Evolutionary conservation across 805 yeast species (phyloP), one percentile per base, ranked within the genome.

Genomic region (Spathaspora arborariae): DNA sequence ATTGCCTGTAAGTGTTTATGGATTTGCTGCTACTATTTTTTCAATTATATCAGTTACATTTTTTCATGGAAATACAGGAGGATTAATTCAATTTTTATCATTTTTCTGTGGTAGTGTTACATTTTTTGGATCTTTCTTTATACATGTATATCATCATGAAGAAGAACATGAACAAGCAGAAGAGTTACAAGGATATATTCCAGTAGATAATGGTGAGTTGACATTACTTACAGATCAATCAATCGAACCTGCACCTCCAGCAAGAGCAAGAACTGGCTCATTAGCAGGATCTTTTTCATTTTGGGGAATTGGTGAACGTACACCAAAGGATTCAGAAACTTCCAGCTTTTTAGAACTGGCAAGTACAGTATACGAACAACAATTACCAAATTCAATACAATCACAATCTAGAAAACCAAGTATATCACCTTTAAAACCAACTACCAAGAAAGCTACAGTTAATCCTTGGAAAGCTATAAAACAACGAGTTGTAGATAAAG

Each of bases 1-100:
- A 0, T 67, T 79, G 38, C 88, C 88, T 1, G 85, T 83, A 3
- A 76, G 87, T 11, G 71, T 82, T 1, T 86, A 80, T 61, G 95
- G 92, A 0, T 63, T 86, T 38, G 79, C 89, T 4, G 90, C 92
- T 4, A 71, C 86, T 37, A 53, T 84, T 16, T 84, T 82, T 56
- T 80, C 88, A 2, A 59, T 76, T 2, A 55, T 84, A 2, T 77
- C 87, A 11, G 80, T 85, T 0, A 55, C 63, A 5, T 70, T 76
- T 43, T 85, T 78, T 53, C 60, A 64, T 5, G 79, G 74, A 26
- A 63, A 84, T 51, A 75, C 87, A 1, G 76, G 72, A 5, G 80
- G 79, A 0, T 69, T 85, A 1, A 68, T 86, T 39, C 58, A 60
- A 45, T 85, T 85, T 58, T 72, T 86, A 49, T 65, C 83, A 0